Base-by-base conservation (phyloP, 495 filamentous ascomycete species). In the Xylaria palmicola region DNA sequence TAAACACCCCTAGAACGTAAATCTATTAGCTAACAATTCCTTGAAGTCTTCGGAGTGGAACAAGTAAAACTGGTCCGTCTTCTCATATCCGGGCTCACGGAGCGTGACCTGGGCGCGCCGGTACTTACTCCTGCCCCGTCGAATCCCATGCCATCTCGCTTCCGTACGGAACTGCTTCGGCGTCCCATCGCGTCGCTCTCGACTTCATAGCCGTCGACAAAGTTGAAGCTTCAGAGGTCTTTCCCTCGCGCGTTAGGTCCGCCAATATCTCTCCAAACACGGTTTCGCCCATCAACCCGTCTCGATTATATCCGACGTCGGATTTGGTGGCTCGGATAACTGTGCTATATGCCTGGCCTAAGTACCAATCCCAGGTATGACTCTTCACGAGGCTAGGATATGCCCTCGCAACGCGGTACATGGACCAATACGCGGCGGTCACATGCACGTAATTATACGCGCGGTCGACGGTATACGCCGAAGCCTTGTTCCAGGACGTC, bases 131-230 rank as follows among this genome's bases (percentile, higher is more conserved):
- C 59, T 84, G 81, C 0, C 79, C 81, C 0, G 81, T 84, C 4
- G 74, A 81, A 59, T 84, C 81, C 81, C 81, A 85, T 0, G 80
- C 77, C 75, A 77, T 76, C 64, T 83, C 82, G 57, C 79, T 82
- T n/a, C 81, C 81, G 57, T 76, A 85, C 0, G 82, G 82, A 3
- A 77, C 77, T 24, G 65, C 65, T 50, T 77, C 63, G 0, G 65
- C 61, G 45, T 74, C 61, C 80, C 82, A 85, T 19, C 63, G 61
- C 3, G 72, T 48, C 5, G 77, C 77, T 1, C 81, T 72, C 17
- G 71, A 69, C 26, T 68, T 70, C 78, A 83, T 79, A 4, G 65
- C 55, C 22, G 65, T 59, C 22, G 76, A 70, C 13, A 83, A 58
- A 9, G 67, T 52, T 13, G 54, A 60, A 1, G 74, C 78, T 48